A percentile compares a stretch with the other conserved stretches of the same genome.
These are phyloP conservation scores for Gracilaria vermiculophylla DNA, from an alignment of 23 red algal genomes.

Conservation along the genomic window DNA sequence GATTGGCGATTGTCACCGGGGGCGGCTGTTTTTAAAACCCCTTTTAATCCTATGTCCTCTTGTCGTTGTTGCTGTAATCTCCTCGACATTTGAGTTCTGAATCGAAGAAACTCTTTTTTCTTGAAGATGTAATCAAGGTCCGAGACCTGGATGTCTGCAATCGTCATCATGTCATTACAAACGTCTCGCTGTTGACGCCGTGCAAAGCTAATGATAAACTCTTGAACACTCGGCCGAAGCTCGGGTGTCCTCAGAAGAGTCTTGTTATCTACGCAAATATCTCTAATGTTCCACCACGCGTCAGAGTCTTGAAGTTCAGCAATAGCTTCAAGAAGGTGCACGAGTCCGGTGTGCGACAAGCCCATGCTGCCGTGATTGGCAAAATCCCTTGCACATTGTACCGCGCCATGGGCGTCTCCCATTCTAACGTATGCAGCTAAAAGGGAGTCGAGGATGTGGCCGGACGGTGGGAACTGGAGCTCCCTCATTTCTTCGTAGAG, in stretches of 20 bases:
- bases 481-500: constrained; percentile 46
- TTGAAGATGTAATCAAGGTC: constrained; percentile 46
- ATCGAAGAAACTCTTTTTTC: constrained; percentile 47
- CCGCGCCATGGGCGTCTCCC: neutral
- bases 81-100: constrained; percentile 12
- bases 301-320: constrained; percentile 20
- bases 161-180: constrained; percentile 60
- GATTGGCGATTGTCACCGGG: neutral
- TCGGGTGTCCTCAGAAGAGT: neutral
- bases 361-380: neutral
- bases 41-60: neutral
- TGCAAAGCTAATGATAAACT: constrained; percentile 48
- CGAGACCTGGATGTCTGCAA: constrained; percentile 15
- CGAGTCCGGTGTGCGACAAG: neutral
- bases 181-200: constrained; percentile 27
- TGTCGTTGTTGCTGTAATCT: neutral
- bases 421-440: constrained; percentile 47
- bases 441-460: constrained; percentile 13
- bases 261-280: constrained; percentile 3
- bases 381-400: constrained; percentile 10
- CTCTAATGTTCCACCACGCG: constrained; percentile 15
- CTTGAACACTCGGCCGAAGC: constrained; percentile 1
- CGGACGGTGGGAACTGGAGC: neutral
- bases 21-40: neutral
- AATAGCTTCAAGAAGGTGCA: constrained; percentile 45